Conservation (phyloP, 495 filamentous ascomycete species). For the Podospora bellae-mahoneyi region DNA sequence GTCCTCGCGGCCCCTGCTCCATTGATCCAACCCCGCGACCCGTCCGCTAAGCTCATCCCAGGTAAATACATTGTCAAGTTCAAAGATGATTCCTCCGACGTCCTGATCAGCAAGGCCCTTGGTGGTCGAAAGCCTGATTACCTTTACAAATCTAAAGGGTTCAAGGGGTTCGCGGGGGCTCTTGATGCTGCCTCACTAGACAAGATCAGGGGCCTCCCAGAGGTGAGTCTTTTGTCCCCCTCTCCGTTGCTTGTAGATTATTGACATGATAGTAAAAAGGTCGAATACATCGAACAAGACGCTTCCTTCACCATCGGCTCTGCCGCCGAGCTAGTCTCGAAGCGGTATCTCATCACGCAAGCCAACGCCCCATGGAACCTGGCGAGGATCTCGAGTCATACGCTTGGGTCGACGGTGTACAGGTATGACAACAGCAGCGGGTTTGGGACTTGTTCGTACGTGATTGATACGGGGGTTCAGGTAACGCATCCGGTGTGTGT, state of each 20-base stretch:
- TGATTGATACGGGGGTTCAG: conserved; percentile 57
- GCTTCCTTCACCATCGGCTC: conserved; percentile 34
- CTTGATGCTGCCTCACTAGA: background rate
- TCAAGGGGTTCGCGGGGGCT: conserved; percentile 11
- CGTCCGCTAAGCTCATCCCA: background rate
- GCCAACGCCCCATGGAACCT: conserved; percentile 50
- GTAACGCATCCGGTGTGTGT: conserved; percentile 38
- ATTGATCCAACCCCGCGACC: conserved; percentile 1
- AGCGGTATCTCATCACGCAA: conserved; percentile 37
- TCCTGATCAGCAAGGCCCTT: background rate
- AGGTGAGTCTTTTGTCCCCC: background rate
- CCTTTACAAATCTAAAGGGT: background rate
- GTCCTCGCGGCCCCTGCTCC: conserved; percentile 10
- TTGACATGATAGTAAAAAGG: conserved; percentile 4
- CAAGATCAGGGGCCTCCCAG: conserved; percentile 4
- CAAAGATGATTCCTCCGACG: background rate
- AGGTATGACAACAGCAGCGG: conserved; percentile 57
- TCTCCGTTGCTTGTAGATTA: background rate
- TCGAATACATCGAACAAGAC: conserved; percentile 49
- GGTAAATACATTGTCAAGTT: conserved; percentile 15
- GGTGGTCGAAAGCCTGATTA: background rate
- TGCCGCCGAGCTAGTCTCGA: background rate
- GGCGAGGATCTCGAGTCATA: conserved; percentile 53
- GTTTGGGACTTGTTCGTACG: conserved; percentile 51
- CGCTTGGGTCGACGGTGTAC: conserved; percentile 47